phyloP scores from a whole-genome alignment of 2,329 filamentous ascomycete genomes.

The Dactylella cylindrospora region DNA sequence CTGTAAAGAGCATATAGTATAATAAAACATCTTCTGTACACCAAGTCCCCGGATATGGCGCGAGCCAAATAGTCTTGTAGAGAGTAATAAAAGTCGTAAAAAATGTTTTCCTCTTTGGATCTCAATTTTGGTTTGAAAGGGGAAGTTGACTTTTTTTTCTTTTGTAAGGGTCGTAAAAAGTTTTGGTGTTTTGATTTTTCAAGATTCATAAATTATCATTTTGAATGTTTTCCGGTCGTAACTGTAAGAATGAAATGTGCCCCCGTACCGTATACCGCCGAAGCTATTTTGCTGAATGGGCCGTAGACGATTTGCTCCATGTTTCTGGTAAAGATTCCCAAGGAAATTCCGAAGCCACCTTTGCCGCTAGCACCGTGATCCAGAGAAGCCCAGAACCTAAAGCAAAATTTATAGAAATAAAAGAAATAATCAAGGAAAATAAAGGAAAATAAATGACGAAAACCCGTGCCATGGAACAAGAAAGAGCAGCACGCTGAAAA shows the following conservation, averaged over 20 bases:
- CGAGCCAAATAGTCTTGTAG: constrained; percentile 33
- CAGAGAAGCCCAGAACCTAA: constrained; percentile 42
- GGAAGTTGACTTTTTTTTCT: constrained; percentile 27
- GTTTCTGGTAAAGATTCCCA: constrained; percentile 42
- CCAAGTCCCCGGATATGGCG: constrained; percentile 34
- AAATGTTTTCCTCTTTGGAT: constrained; percentile 33
- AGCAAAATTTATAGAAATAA: constrained; percentile 23
- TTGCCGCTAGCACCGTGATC: constrained; percentile 39
- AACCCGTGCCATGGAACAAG: too few species aligned
- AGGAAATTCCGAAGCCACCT: constrained; percentile 42
- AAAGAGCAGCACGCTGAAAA: constrained; percentile 26
- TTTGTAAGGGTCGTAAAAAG: constrained; percentile 18
- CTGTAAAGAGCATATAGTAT: constrained; percentile 11
- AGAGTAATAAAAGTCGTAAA: constrained; percentile 1
- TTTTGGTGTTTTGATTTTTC: constrained; percentile 22
- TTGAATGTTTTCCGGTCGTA: constrained; percentile 24
- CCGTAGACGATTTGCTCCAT: constrained; percentile 42
- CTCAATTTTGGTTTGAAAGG: constrained; percentile 15
- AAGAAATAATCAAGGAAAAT: constrained; percentile 15
- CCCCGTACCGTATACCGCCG: too few species aligned
- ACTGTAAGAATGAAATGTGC: too few species aligned
- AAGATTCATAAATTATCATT: constrained; percentile 39
- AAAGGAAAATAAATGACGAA: constrained; percentile 22
- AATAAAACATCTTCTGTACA: constrained; percentile 44
- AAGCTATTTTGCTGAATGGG: constrained; percentile 37